Base-by-base conservation (phyloP, 2,329 filamentous ascomycete species). In the Scytalidium sp. region DNA sequence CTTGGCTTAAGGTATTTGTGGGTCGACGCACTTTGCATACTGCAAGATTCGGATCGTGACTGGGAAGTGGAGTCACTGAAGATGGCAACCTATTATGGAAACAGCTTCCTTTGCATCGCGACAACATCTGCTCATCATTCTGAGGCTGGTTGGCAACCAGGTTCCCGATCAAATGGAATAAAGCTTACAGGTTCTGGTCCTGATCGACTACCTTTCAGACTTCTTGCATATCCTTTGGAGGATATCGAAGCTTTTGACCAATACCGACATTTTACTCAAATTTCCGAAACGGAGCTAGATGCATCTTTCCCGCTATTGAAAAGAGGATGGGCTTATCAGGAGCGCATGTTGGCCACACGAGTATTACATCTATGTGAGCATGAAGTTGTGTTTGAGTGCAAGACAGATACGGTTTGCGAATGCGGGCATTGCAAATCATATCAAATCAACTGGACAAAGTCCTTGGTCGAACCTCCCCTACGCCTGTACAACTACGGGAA, bases 1-100 rank as follows among this genome's bases (percentile, higher is more conserved):
- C 43, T 57, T 19, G 46, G 51, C 3, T 39, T 59, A 20, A 41
- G 50, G 13, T 60, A 59, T 47, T 48, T 61, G n/a, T 61, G 59
- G 59, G 56, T 61, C 19, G 59, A 60, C 43, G 49, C 56, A 15
- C 44, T 61, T 32, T 61, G 58, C 48, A 56, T 58, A 22, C 32
- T 57, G 25, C 62, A 67, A 41, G 58, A 62, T 29, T 53, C 56
- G 23, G 49, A 60, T 50, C 43, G 56, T 42, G 62, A 64, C 42
- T 60, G 57, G 58, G 43, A 50, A 27, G 45, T 47, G n/a, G 56
- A 63, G 50, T 51, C 57, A 7, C 42, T 50, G 3, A 50, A 52
- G 41, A 64, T 64, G 60, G 49, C 48, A 9, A 23, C 51, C 13
- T 54, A 59, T n/a, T 64, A 63, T 49, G 48, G 46, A 20, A 50